phyloP scores from a whole-genome alignment of 2,329 filamentous ascomycete species.

The Cercospora sp. region DNA sequence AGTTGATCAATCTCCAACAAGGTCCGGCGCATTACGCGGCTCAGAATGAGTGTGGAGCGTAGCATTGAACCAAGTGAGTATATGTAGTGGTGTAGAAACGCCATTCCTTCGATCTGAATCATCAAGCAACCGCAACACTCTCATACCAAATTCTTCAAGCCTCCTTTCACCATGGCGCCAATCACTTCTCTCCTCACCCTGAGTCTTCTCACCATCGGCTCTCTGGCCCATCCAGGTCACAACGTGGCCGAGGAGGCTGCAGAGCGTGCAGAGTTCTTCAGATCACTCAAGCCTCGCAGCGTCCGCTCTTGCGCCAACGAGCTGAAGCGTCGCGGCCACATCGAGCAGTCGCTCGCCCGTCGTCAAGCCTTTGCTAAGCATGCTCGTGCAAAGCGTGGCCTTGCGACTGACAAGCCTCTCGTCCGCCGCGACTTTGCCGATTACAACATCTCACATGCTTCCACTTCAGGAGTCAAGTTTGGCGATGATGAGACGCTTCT shows the following conservation, averaged over 20 bases:
- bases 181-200: conserved; percentile 20
- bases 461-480: conserved; percentile 19
- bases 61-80: background rate
- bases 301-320: conserved; percentile 28
- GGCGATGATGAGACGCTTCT: conserved; percentile 29
- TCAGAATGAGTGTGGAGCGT: background rate
- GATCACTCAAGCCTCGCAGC: conserved; percentile 24
- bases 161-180: conserved; percentile 18
- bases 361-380: conserved; percentile 28
- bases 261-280: conserved; percentile 27
- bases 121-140: background rate
- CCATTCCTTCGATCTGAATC: background rate
- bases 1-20: background rate
- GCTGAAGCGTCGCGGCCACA: conserved; percentile 26
- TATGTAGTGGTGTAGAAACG: conserved; percentile 3
- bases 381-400: conserved; percentile 26
- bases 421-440: conserved; percentile 29
- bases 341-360: conserved; percentile 26
- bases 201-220: conserved; percentile 18
- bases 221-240: conserved; percentile 31
- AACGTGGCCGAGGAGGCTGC: conserved; percentile 26
- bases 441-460: conserved; percentile 31
- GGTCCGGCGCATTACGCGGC: conserved; percentile 12
- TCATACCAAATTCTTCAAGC: background rate
- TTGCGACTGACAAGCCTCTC: conserved; percentile 22